Base-by-base conservation (phyloP, 2,329 filamentous ascomycete genomes). In the Didymella sp. region DNA sequence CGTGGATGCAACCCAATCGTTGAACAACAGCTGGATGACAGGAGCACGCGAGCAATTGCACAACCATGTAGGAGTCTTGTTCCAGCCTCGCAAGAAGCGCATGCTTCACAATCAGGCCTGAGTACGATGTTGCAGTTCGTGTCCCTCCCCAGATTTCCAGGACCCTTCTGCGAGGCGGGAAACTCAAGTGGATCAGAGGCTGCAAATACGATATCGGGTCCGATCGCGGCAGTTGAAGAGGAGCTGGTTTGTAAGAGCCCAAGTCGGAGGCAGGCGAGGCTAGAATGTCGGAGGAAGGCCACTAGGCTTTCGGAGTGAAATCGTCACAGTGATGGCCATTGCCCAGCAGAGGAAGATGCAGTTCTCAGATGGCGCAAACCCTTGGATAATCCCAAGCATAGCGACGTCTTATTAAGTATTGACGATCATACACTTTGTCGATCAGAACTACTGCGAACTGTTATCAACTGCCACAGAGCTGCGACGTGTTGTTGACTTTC, bases 221-320 rank as follows among this genome's bases (percentile, higher is more conserved):
- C 54, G 54, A 47, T 51, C 38, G 38, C 54, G 54, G 48, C 54
- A 57, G 49, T 52, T 52, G 38, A 37, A 51, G 17, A 25, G 38
- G 25, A 49, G 24, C 19, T 38, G 11, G 21, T 37, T 15, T 15
- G 41, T 28, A 46, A 21, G 24, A 38, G 27, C 17, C 22, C 44
- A 33, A 44, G 30, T 57, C 54, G 54, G 54, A 48, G 41, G 46
- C 27, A 9, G 53, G 47, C 47, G 35, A 41, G 22, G 35, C 47
- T 48, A 57, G 42, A 41, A 27, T 43, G 19, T 51, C 48, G 48
- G 43, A 44, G 54, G 43, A 57, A 57, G 43, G 28, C 44, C 42
- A 13, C 30, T 46, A 30, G 6, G 22, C n/a, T 15, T 24, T 30
- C 42, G 22, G 15, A 30, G 13, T 48, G 30, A 9, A 37, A n/a